A percentile compares a stretch with the other conserved stretches of the same genome.
These are phyloP conservation scores for Ceratopteris richardii DNA, from an alignment of 75 land plant genomes.

Conservation along the genomic window DNA sequence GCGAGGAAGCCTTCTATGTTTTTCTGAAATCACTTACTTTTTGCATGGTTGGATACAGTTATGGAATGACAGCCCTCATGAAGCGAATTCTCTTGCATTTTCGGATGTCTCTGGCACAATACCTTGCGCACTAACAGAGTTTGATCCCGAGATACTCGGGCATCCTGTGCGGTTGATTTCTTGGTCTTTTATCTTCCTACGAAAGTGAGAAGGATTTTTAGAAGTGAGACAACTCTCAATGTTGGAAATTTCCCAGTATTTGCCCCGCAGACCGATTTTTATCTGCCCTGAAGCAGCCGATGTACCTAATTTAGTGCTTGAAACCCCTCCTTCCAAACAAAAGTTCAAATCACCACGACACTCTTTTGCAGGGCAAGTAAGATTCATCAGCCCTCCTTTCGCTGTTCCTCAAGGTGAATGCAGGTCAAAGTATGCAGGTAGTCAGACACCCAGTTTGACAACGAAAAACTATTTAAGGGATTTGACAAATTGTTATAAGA, in stretches of 20 bases:
- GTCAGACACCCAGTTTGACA: not conserved
- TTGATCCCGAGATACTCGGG: conserved; percentile 19
- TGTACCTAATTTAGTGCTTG: conserved; percentile 11
- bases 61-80: conserved; percentile 15
- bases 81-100: conserved; percentile 22
- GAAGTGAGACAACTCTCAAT: conserved; percentile 14
- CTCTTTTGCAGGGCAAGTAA: conserved; percentile 6
- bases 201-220: conserved; percentile 11
- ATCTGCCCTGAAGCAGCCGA: conserved; percentile 21
- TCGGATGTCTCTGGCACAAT: conserved; percentile 12
- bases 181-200: conserved; percentile 12
- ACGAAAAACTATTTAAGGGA: not conserved
- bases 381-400: conserved; percentile 23
- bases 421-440: not conserved
- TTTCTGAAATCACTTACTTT: conserved; percentile 1
- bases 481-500: not conserved
- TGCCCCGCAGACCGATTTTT: conserved; percentile 5
- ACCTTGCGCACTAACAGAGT: conserved; percentile 12
- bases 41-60: conserved; percentile 20
- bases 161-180: conserved; percentile 9
- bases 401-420: conserved; percentile 8
- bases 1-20: not conserved
- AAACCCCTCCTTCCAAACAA: conserved; percentile 16
- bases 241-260: not conserved
- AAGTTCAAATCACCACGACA: not conserved